Base-by-base conservation (phyloP, 768 basidiomycete species). In the Wakefieldia striispora region DNA sequence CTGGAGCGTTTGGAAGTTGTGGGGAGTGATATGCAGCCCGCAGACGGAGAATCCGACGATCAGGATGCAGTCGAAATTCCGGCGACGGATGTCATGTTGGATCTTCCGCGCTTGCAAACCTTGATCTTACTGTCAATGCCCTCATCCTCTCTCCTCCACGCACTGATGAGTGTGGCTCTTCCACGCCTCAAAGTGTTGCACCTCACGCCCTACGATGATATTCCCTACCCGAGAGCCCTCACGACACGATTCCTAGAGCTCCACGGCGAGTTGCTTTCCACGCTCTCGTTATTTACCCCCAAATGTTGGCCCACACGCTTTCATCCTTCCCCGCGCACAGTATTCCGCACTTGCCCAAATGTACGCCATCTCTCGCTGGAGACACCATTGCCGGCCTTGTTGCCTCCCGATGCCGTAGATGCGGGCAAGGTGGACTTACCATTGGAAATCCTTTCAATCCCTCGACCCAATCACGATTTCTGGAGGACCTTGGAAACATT, bases 341-440 rank as follows among this genome's bases (percentile, higher is more conserved):
- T 86, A 16, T 69, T 88, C 16, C 59, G 63, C 35, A 71, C 69
- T 29, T 79, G 74, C 26, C 84, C 84, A 16, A 68, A 72, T 29
- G 72, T 91, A 7, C 74, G 72, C n/a, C 84, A 86, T 60, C 78
- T 91, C 33, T 86, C 88, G 1, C 75, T 91, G 40, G 87, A 90
- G 67, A 73, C 65, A 7, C 89, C 88, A 0, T 69, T 89, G 11
- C 88, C 89, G 2, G 54, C 60, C 1, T 71, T 85, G 41, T 45
- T 56, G 8, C 60, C 80, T 7, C 58, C 65, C 17, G 38, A 54
- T 19, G 56, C 40, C 44, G 24, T 47, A 17, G 47, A 53, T 57
- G 33, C 73, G 73, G 61, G 51, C 37, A 21, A 73, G 74, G 40
- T 8, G 7, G 39, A 34, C 8, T 45, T 58, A 8, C 71, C 73